phyloP scores from a whole-genome alignment of 768 basidiomycete species.

The Auricularia heimuer region DNA sequence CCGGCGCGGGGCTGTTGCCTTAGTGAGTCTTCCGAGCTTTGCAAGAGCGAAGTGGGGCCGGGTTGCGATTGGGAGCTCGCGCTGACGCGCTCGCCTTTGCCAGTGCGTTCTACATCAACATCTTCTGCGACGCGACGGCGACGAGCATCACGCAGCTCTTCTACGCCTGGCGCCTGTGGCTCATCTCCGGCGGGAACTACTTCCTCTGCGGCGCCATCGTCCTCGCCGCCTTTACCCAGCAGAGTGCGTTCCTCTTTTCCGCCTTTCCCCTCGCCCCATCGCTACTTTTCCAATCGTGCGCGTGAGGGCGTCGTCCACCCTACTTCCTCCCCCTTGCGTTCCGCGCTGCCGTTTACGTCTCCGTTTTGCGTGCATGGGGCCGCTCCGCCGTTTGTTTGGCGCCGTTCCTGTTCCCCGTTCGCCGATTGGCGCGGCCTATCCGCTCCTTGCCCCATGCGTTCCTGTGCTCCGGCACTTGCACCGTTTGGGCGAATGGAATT shows the following conservation, averaged over 20 bases:
- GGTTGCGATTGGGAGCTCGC: not conserved
- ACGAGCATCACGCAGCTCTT: not conserved
- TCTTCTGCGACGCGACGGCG: not conserved
- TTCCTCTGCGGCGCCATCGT: not conserved
- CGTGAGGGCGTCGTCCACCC: too few species aligned
- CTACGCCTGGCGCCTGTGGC: not conserved
- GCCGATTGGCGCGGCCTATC: too few species aligned
- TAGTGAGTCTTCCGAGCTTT: not conserved
- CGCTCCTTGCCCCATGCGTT: too few species aligned
- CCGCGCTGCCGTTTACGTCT: too few species aligned
- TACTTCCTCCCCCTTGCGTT: too few species aligned
- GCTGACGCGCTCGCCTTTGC: not conserved
- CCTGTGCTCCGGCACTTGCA: too few species aligned
- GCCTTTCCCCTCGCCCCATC: not conserved
- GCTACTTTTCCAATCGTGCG: too few species aligned
- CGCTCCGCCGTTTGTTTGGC: too few species aligned
- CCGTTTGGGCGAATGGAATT: too few species aligned
- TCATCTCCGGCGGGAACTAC: not conserved
- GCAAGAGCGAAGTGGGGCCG: not conserved
- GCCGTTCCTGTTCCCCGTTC: too few species aligned
- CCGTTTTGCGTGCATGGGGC: too few species aligned
- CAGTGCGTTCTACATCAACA: conserved; percentile 1
- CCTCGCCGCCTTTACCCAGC: not conserved
- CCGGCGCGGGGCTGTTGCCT: not conserved
- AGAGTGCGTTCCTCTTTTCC: not conserved